Evolutionary conservation across 1,284 basidiomycete genomes (phyloP).

Genomic region (Naganishia albida): DNA sequence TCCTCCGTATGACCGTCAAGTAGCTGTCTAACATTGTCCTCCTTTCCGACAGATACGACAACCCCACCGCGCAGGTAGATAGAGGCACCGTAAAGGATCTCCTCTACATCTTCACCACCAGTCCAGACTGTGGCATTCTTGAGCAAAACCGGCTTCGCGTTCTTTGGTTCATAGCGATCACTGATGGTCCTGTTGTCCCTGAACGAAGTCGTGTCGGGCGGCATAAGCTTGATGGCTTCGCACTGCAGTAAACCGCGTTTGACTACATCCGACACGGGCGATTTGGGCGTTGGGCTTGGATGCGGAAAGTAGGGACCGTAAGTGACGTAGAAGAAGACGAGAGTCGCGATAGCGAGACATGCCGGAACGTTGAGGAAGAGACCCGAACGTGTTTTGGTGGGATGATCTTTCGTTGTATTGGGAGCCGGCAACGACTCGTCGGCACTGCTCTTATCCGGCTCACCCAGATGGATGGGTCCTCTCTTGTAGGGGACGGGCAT

Average conservation of each 20-base stretch:
- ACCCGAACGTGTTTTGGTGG: slow-evolving; percentile 3
- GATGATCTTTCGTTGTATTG: slow-evolving; percentile 25
- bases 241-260: slow-evolving; percentile 22
- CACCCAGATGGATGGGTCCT: slow-evolving; percentile 17
- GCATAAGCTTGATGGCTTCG: slow-evolving; percentile 29
- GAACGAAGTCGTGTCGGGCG: slow-evolving; percentile 52
- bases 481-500: slow-evolving; percentile 13
- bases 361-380: neutral
- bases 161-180: slow-evolving; percentile 67
- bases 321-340: neutral
- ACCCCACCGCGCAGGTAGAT: slow-evolving; percentile 57
- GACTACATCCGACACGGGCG: slow-evolving; percentile 13
- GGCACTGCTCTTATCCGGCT: neutral
- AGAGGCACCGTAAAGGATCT: slow-evolving; percentile 60
- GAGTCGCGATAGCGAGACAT: neutral
- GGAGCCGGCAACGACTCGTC: slow-evolving; percentile 16
- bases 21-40: slow-evolving; percentile 35
- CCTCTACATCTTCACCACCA: slow-evolving; percentile 63
- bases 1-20: slow-evolving; percentile 40
- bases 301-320: slow-evolving; percentile 24
- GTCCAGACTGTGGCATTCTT: slow-evolving; percentile 80
- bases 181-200: slow-evolving; percentile 60
- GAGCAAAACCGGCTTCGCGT: slow-evolving; percentile 67
- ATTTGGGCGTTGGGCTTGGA: slow-evolving; percentile 1
- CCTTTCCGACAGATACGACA: slow-evolving; percentile 52